Conservation (phyloP, 2,329 filamentous ascomycete species). For the Aspergillus sp. region DNA sequence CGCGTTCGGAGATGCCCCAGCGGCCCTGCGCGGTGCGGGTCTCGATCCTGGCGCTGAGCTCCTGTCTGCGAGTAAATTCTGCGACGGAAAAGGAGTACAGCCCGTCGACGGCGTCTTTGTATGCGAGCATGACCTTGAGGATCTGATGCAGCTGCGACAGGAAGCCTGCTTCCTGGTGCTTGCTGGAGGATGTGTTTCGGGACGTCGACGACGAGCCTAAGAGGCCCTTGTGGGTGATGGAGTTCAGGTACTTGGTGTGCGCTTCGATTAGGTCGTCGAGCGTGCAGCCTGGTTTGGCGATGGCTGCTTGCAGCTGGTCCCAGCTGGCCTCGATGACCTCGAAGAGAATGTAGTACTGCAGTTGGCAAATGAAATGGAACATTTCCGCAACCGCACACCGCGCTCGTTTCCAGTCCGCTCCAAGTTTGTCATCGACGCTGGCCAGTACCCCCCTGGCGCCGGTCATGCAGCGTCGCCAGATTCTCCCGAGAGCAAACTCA, state of each 20-base stretch:
- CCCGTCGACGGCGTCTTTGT: constrained; percentile 86
- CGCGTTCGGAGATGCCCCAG: constrained; percentile 54
- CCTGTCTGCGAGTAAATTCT: constrained; percentile 86
- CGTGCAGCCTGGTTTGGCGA: constrained; percentile 77
- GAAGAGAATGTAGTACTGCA: constrained; percentile 98
- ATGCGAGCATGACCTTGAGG: constrained; percentile 84
- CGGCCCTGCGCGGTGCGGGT: constrained; percentile 54
- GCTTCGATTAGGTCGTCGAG: constrained; percentile 91
- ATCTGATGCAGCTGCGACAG: constrained; percentile 87
- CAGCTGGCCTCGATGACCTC: constrained; percentile 96
- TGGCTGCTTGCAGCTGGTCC: constrained; percentile 76
- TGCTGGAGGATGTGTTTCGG: constrained; percentile 23
- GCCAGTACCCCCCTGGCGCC: constrained; percentile 84
- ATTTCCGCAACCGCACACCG: constrained; percentile 88
- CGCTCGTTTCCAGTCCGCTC: constrained; percentile 79
- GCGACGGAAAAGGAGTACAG: constrained; percentile 92
- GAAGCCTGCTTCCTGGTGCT: constrained; percentile 67
- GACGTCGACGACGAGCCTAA: constrained; percentile 55
- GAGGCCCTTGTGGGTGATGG: constrained; percentile 92
- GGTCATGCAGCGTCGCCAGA: constrained; percentile 94
- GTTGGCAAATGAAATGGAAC: constrained; percentile 94
- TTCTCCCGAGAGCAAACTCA: constrained; percentile 82
- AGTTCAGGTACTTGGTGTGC: constrained; percentile 80
- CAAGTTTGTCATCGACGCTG: constrained; percentile 61
- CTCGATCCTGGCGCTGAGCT: constrained; percentile 64